Evolutionary conservation across 2,329 filamentous ascomycete genomes (phyloP), one percentile per base, ranked within the genome.

Genomic region (Beauveria scarabaeidicola): DNA sequence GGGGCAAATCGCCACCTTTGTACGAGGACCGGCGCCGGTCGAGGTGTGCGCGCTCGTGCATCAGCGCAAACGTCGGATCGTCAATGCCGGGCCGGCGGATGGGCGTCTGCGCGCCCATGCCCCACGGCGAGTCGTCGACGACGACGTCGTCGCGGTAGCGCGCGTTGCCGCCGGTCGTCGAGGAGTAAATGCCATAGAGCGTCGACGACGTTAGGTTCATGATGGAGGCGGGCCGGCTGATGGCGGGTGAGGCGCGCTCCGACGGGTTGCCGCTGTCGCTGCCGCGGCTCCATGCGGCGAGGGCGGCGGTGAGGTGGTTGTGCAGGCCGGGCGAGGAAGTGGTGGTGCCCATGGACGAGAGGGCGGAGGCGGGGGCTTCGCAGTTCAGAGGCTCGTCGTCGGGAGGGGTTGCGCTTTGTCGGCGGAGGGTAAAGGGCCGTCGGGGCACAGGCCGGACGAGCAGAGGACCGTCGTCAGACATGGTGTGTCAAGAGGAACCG

Each of bases 191-290:
- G 58, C 94, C 93, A 66, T 88, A 89, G 5, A 99, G 82, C 0
- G 94, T 96, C 2, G 91, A 92, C 10, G 89, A 87, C 4, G 91
- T 96, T 62, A 99, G 81, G 70, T 97, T 96, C 69, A 91, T 78
- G 60, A 91, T 83, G 10, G 91, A 96, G 64, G 88, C 85, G 25
- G 87, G 89, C 61, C 90, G 85, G 69, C 82, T 87, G 64, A 84
- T 77, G 55, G 81, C 74, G 52, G 67, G 61, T 15, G 61, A 60
- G 44, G 47, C 25, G 17, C 27, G 51, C 10, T 56, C 60, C 11
- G 63, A 62, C 23, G 53, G 46, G 46, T 27, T 48, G 13, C 1
- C 25, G 36, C 43, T 48, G 13, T 66, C 61, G 41, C 50, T 29
- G 50, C 32, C 54, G 15, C 46, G 47, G 23, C 50, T 57, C 54